Base-by-base conservation (phyloP, 345 rosid species). In the Corchorus capsularis region DNA sequence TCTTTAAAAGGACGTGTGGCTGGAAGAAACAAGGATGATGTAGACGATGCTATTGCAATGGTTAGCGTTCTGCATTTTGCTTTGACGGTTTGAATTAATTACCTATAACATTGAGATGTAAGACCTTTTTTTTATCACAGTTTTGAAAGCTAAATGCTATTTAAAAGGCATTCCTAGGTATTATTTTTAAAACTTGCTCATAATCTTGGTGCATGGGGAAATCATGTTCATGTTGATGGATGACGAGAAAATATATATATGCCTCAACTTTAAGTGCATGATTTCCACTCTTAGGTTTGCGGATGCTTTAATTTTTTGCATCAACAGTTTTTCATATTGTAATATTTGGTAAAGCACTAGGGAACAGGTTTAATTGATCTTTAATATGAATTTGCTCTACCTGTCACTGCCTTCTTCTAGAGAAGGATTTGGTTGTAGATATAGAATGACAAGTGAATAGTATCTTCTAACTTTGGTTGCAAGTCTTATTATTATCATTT, bases 11-110 rank as follows among this genome's bases (percentile, higher is more conserved):
- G 99, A 71, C 92, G 92, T 59, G 98, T 96, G 71, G 92, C 89
- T 3, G 98, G 97, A 67, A 86, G 89, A 83, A 94, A 94, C 90
- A 94, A 94, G 86, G 99, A 94, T 82, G 98, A 96, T 74, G 98
- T 94, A 55, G 92, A 87, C 86, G 98, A 91, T 78, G 98, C 99
- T 80, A 91, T 94, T 80, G 78, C 92, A 37, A 96, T 94, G 97
- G 98, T 94, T 79, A 72, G 93, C 85, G 63, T 75, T 66, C 20
- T 69, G 22, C 17, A 32, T 16, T 46, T 47, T 39, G 9, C 13
- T 49, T 47, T 50, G 70, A n/a, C 60, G 4, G 35, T 41, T 16
- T 16, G 59, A 43, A 15, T 39, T 61, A 41, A 11, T 67, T 63
- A 53, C 13, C 65, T 41, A 1, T 41, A 45, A 57, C 3, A 46